A percentile compares a stretch with the other conserved stretches of the same genome.
phyloP scores from a whole-genome alignment of 768 basidiomycete genomes.

The Suillus paluster region DNA sequence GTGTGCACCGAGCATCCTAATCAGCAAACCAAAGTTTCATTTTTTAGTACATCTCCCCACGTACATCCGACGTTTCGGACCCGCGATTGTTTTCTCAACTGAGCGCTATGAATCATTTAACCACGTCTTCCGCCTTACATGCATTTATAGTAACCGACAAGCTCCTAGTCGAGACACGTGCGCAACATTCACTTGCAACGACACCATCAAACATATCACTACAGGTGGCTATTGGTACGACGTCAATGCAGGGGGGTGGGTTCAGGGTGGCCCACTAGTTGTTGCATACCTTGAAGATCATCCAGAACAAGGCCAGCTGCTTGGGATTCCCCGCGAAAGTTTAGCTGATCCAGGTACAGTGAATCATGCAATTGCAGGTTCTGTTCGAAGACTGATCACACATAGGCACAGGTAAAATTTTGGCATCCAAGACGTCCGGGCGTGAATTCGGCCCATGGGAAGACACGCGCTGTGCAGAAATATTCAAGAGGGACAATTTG shows the following conservation, averaged over 20 bases:
- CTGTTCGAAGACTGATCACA: neutral
- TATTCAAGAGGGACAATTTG: neutral
- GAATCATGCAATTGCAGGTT: neutral
- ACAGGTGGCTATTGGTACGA: conserved; percentile 20
- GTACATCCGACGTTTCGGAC: conserved; percentile 38
- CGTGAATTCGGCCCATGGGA: neutral
- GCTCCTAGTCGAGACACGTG: conserved; percentile 44
- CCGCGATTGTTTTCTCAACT: conserved; percentile 37
- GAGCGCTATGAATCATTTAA: conserved; percentile 46
- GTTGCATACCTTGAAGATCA: neutral
- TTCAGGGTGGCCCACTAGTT: neutral
- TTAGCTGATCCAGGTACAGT: neutral
- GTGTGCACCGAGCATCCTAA: conserved; percentile 23
- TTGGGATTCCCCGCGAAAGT: conserved; percentile 6
- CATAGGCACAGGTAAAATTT: neutral
- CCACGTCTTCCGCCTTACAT: conserved; percentile 40
- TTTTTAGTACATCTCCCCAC: conserved; percentile 27
- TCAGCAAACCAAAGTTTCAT: conserved; percentile 31
- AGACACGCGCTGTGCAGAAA: neutral
- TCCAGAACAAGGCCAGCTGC: conserved; percentile 7
- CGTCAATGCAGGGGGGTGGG: conserved; percentile 17
- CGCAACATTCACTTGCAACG: conserved; percentile 11
- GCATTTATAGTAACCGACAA: conserved; percentile 41
- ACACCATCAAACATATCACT: conserved; percentile 19
- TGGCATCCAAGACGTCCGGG: neutral